phyloP scores from a whole-genome alignment of 345 rosid genomes.

The Erysimum cheiranthoides region DNA sequence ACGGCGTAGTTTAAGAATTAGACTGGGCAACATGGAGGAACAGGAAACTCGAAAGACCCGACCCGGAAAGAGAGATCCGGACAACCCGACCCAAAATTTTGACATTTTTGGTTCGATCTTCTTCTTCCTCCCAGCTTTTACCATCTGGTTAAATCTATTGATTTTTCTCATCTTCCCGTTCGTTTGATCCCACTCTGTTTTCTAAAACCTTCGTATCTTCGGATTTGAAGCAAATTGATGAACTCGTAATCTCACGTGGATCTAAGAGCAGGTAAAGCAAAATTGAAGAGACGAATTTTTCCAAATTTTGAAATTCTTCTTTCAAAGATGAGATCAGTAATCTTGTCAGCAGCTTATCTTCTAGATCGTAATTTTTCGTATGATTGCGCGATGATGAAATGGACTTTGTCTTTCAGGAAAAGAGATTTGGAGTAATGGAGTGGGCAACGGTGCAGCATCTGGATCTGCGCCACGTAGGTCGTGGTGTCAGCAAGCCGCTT shows the following conservation, averaged over 20 bases:
- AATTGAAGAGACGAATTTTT: constrained; percentile 14
- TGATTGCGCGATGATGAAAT: background rate
- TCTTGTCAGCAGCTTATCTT: constrained; percentile 19
- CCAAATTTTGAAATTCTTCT: background rate
- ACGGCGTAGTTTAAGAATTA: too few relatives aligned
- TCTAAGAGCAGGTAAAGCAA: constrained; percentile 40
- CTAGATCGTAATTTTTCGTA: constrained; percentile 1
- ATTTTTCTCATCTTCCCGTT: constrained; percentile 31
- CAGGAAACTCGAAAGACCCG: constrained; percentile 9
- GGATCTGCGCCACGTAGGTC: constrained; percentile 85
- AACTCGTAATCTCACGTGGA: constrained; percentile 33
- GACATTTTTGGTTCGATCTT: constrained; percentile 29
- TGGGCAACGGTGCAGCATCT: constrained; percentile 98
- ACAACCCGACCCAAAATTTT: constrained; percentile 29
- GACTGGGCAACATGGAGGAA: too few relatives aligned
- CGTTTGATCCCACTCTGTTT: constrained; percentile 39
- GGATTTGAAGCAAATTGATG: constrained; percentile 24
- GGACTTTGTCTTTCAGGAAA: constrained; percentile 9
- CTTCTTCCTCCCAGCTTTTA: constrained; percentile 27
- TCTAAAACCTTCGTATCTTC: background rate
- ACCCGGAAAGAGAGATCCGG: constrained; percentile 29
- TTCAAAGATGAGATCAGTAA: constrained; percentile 30
- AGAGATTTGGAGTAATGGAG: constrained; percentile 62
- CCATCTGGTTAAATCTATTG: constrained; percentile 10
- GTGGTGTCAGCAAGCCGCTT: constrained; percentile 68